Base-by-base conservation (phyloP, 768 basidiomycete species). In the Calocybe cyanea region DNA sequence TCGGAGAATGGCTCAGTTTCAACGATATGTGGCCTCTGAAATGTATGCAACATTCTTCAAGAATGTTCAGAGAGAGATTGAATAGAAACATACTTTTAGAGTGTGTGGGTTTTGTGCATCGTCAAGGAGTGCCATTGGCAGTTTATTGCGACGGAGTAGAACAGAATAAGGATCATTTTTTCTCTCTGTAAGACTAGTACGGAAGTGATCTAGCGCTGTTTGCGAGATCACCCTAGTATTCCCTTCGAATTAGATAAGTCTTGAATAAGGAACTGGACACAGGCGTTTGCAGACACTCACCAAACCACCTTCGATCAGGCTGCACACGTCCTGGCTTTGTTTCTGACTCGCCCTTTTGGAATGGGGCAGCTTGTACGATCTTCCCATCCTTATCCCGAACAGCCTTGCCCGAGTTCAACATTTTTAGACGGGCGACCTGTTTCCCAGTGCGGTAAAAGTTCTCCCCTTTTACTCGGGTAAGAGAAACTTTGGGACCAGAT, bases 371-470 rank as follows among this genome's bases (percentile, higher is more conserved):
- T 66, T 94, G 76, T 51, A 88, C 79, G 59, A 98, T 83, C 66
- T 93, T 95, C 45, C 96, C 96, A 53, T 92, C 85, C 58, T 79
- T 81, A 70, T 97, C 91, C 36, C 92, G 78, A 20, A 96, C 76
- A 50, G 95, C 82, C 69, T 93, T 93, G 30, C 92, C 92, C 49
- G 94, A 87, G 47, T 77, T 88, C 57, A 96, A 79, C 86, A 99
- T 87, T 73, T 96, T 97, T 44, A 93, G 79, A 49, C 85, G 74
- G 23, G 74, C 70, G 30, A 83, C 92, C 58, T 82, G 75, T 63
- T 97, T 97, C 35, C 92, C 93, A 86, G 93, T 82, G 66, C 93
- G 89, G 70, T 96, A 99, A 72, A 97, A 98, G 65, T 95, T 99
- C 72, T 96, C 92, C 60, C 93, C 94, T 62, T 92, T 92, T 53